Evolutionary conservation across 2,329 filamentous ascomycete genomes (phyloP), one percentile per base, ranked within the genome.

Genomic region (Penicillium vulpinum): DNA sequence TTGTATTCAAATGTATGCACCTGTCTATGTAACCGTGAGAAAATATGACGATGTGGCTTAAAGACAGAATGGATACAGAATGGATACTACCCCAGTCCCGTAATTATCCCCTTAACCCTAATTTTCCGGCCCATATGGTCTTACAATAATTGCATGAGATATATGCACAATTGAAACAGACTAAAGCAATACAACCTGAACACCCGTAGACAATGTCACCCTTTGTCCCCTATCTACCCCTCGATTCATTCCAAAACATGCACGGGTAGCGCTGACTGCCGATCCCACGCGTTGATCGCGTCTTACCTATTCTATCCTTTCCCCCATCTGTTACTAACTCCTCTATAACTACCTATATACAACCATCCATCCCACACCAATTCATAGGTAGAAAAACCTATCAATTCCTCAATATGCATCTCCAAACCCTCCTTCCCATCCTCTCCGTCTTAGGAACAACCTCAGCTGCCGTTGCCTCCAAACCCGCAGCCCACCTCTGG

Each of bases 401-500:
- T 15, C 21, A 50, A 15, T 21, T 1, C 16, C 3, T 3, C 35
- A 57, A 47, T 15, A 63, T 63, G 62, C 58, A 50, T 16, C 46
- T 61, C 36, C 48, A 57, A 36, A 39, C 44, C 46, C 31, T 62
- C 18, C 38, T 64, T 18, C 56, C 55, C 5, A 35, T 47, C 26
- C 49, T 56, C 5, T 45, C 49, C n/a, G 31, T 44, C 26, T 21
- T 58, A 22, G 54, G 36, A 29, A 26, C 40, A 35, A 39, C 50
- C 21, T 8, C 47, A 16, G 16, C 52, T 28, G 18, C 43, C 15
- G 33, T 46, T 46, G 5, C 28, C 44, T 24, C 28, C 28, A 33
- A 33, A 22, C 39, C 29, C 29, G 10, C 58, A 40, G 18, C 61
- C 6, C 58, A 40, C 9, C 60, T 67, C 13, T 67, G 63, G 63